Evolutionary conservation across 345 rosid genomes (phyloP).

Genomic region (Bretschneidera sinensis): DNA sequence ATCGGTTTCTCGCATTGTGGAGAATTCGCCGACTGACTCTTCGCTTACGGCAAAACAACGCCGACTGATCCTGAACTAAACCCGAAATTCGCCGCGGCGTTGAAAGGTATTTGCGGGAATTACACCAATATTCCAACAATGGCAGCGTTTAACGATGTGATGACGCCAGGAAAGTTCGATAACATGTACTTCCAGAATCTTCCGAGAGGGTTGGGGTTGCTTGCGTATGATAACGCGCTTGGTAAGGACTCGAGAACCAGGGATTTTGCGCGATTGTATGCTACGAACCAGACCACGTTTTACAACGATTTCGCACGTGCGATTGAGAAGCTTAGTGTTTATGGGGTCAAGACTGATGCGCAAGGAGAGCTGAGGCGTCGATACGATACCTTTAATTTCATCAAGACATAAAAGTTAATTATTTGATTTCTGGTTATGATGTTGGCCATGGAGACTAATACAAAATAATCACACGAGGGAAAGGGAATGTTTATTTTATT

Average conservation of each 20-base stretch:
- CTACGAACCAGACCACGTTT: constrained; percentile 33
- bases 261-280: constrained; percentile 34
- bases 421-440: neutral
- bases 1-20: constrained; percentile 61
- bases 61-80: constrained; percentile 30
- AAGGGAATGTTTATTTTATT: too few species aligned
- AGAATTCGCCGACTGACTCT: constrained; percentile 37
- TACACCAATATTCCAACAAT: constrained; percentile 28
- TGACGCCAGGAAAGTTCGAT: constrained; percentile 53
- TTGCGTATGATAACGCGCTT: constrained; percentile 32
- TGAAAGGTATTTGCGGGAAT: constrained; percentile 31
- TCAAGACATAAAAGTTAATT: neutral
- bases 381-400: constrained; percentile 41
- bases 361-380: constrained; percentile 51
- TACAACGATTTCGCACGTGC: constrained; percentile 40
- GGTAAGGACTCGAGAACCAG: constrained; percentile 29
- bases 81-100: constrained; percentile 37
- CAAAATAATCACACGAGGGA: too few species aligned
- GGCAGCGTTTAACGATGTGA: constrained; percentile 53
- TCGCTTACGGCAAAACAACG: constrained; percentile 16
- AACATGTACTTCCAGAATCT: constrained; percentile 47
- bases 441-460: too few species aligned
- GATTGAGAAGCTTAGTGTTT: constrained; percentile 42
- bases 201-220: constrained; percentile 36
- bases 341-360: constrained; percentile 33